Evolutionary conservation across 768 basidiomycete genomes (phyloP).

Genomic region (Udeniomyces megalosporus): DNA sequence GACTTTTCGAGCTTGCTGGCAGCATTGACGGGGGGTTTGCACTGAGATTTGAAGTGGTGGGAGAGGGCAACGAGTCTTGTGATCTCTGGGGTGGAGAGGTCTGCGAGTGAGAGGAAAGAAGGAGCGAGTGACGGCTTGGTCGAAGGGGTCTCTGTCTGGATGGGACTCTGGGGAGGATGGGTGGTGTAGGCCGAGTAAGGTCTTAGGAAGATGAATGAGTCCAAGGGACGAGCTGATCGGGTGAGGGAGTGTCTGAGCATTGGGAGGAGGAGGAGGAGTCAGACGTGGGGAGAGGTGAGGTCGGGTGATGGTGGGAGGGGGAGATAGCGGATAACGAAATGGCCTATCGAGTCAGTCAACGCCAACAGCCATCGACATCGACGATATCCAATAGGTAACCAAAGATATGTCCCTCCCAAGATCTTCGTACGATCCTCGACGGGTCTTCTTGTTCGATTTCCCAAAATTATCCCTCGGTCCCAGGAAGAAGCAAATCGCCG

Average conservation of each 20-base stretch:
- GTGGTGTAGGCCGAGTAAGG: background rate
- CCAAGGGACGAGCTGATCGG: too few species aligned
- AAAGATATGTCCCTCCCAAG: conserved; percentile 40
- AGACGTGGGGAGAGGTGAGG: too few species aligned
- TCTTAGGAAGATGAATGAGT: too few species aligned
- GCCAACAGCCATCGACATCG: too few species aligned
- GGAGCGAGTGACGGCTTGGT: background rate
- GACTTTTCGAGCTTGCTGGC: conserved; percentile 13
- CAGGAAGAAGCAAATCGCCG: conserved; percentile 65
- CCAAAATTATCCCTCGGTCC: conserved; percentile 53
- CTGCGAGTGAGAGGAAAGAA: conserved; percentile 9
- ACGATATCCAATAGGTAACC: too few species aligned
- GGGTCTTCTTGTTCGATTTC: conserved; percentile 60
- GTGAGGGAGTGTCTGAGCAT: too few species aligned
- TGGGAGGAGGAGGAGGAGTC: too few species aligned
- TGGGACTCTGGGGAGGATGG: background rate
- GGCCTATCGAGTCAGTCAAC: too few species aligned
- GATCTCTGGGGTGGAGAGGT: conserved; percentile 12
- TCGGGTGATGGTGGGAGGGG: too few species aligned
- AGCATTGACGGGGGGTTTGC: background rate
- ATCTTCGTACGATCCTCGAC: conserved; percentile 64
- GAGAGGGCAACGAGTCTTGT: conserved; percentile 9
- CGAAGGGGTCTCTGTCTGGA: background rate
- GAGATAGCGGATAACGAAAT: too few species aligned
- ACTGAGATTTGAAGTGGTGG: conserved; percentile 4